A percentile compares a stretch with the other conserved stretches of the same genome.
Evolutionary conservation across 257 asterid species (phyloP).

Genomic region (Nicotiana undulata): DNA sequence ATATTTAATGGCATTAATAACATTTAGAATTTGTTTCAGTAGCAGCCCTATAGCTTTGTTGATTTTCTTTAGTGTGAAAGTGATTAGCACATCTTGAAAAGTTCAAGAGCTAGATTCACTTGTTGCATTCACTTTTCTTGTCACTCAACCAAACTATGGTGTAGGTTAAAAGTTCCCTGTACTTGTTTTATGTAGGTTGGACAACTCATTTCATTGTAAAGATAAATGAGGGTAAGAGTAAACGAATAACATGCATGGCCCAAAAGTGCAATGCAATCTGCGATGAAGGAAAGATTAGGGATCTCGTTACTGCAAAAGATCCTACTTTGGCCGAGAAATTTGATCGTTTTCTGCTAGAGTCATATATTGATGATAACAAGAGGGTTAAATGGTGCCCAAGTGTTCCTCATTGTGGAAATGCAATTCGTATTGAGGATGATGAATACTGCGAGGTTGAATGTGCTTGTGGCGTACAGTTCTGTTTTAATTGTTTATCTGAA

Average conservation of each 20-base stretch:
- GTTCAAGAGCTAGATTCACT: not conserved
- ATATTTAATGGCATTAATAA: not conserved
- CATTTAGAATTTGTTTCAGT: not conserved
- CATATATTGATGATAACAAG: conserved; percentile 57
- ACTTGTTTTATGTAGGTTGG: conserved; percentile 40
- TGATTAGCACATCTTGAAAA: not conserved
- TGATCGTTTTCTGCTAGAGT: conserved; percentile 46
- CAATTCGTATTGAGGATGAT: conserved; percentile 36
- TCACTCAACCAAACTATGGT: not conserved
- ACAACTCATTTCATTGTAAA: conserved; percentile 41
- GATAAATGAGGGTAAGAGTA: conserved; percentile 53
- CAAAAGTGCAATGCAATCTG: conserved; percentile 48
- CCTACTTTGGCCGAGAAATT: conserved; percentile 40
- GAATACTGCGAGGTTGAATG: conserved; percentile 49
- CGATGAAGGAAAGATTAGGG: conserved; percentile 42
- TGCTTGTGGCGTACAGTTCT: conserved; percentile 46
- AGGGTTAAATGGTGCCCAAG: conserved; percentile 67
- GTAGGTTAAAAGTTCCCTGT: not conserved
- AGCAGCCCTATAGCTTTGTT: not conserved
- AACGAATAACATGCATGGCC: conserved; percentile 50
- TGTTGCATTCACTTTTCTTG: not conserved
- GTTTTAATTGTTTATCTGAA: conserved; percentile 47
- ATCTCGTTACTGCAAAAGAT: conserved; percentile 33
- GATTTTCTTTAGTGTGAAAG: not conserved
- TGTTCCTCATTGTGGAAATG: conserved; percentile 57